Conservation (phyloP, 768 basidiomycete species). For the Candolleomyces eurysporus region DNA sequence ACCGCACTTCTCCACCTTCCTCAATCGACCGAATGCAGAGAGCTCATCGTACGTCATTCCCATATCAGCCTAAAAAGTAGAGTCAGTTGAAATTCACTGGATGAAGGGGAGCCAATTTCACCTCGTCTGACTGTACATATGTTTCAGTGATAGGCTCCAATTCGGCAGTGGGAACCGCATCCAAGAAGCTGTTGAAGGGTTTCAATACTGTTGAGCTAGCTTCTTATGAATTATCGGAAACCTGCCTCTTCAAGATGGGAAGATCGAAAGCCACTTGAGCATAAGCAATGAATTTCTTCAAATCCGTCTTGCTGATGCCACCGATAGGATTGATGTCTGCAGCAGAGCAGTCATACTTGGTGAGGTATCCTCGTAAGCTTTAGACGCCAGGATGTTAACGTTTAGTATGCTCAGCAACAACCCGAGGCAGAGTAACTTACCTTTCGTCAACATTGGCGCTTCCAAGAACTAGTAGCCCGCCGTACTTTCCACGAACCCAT, state of each 20-base stretch:
- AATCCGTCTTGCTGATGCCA: constrained; percentile 94
- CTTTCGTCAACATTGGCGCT: constrained; percentile 99
- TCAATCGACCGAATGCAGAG: constrained; percentile 86
- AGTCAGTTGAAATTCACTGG: constrained; percentile 5
- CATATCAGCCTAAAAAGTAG: constrained; percentile 79
- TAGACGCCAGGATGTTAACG: neutral
- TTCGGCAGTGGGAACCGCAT: constrained; percentile 93
- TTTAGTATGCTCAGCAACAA: neutral
- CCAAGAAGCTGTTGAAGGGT: constrained; percentile 67
- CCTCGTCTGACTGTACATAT: constrained; percentile 96
- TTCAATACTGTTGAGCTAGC: neutral
- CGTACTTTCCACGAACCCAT: constrained; percentile 81
- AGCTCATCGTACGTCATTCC: constrained; percentile 99
- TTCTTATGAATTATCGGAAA: neutral
- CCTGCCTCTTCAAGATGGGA: constrained; percentile 76
- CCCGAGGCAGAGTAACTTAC: constrained; percentile 31
- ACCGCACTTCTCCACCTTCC: constrained; percentile 96
- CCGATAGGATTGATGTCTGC: constrained; percentile 99
- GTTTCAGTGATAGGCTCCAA: constrained; percentile 92
- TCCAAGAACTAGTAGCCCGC: constrained; percentile 92
- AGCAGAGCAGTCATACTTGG: constrained; percentile 96
- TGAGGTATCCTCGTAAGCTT: constrained; percentile 93
- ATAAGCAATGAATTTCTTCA: constrained; percentile 93
- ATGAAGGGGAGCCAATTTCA: constrained; percentile 22
- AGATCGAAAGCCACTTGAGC: constrained; percentile 77